Conservation (phyloP, 1,284 basidiomycete species). For the Boletellus deceptivus region DNA sequence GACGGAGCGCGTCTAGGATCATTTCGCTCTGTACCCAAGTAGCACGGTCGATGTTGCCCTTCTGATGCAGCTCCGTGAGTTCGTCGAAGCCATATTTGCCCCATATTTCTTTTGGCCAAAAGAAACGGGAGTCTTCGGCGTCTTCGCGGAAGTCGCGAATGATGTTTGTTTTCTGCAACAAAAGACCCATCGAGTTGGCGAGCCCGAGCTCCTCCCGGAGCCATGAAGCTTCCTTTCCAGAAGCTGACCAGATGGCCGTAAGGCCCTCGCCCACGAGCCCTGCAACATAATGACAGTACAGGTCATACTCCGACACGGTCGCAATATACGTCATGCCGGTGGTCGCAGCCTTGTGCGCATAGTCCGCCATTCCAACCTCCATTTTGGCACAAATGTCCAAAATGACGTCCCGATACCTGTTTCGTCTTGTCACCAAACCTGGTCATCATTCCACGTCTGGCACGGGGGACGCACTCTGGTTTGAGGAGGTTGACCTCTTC, state of each 20-base stretch:
- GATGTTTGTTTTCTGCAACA: conserved; percentile 99
- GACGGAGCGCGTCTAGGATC: conserved; percentile 87
- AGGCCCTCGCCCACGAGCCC: conserved; percentile 97
- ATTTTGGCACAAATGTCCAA: conserved; percentile 83
- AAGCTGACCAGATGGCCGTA: conserved; percentile 86
- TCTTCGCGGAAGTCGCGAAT: conserved; percentile 96
- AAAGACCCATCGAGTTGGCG: conserved; percentile 93
- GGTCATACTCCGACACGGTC: conserved; percentile 84
- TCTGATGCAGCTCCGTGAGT: conserved; percentile 58
- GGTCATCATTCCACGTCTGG: neutral
- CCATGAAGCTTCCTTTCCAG: conserved; percentile 79
- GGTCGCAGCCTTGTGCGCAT: conserved; percentile 77
- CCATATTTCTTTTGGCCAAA: conserved; percentile 98
- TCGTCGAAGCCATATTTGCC: conserved; percentile 70
- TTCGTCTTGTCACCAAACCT: conserved; percentile 1
- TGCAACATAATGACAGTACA: conserved; percentile 99
- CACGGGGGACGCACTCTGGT: conserved; percentile 49
- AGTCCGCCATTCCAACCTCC: conserved; percentile 96
- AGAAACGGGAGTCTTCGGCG: conserved; percentile 79
- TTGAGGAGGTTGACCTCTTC: conserved; percentile 77
- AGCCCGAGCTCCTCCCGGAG: conserved; percentile 83
- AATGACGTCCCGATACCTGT: conserved; percentile 81
- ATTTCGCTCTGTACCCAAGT: conserved; percentile 84
- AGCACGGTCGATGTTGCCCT: conserved; percentile 60
- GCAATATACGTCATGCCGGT: conserved; percentile 69